Base-by-base conservation (phyloP, 768 basidiomycete species). In the Auricularia cornea region DNA sequence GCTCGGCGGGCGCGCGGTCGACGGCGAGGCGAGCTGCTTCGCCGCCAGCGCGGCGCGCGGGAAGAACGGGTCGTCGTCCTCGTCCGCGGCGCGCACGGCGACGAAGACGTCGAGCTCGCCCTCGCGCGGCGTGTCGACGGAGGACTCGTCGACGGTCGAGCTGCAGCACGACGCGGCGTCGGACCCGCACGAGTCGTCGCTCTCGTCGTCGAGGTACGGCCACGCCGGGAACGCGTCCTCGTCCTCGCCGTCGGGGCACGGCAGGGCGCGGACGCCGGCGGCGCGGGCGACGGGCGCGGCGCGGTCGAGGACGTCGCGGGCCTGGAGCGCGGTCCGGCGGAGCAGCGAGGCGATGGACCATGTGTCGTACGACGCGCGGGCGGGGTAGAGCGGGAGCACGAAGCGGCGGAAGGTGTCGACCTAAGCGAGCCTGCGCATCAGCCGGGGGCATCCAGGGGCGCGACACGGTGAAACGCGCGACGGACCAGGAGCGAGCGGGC, bases 371-470 rank as follows among this genome's bases (percentile, higher is more conserved):
- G 44, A 48, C 44, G 11, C 11, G 20, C 23, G 23, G 12, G 44
- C 12, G 20, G 11, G 44, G 44, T 18, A 16, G 29, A 57, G 26
- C 26, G 78, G 70, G n/a, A 87, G 66, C 29, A 88, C 80, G 68
- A 84, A 81, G 28, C 79, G 79, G 35, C 88, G 83, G 69, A 84
- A 90, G 3, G 82, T 78, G 67, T 92, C 87, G 6, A 90, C 54
- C 54, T 57, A 57, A 28, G 16, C 12, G 18, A 57, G n/a, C n/a
- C n/a, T n/a, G n/a, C 23, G 30, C 26, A 29, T 57, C 8, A 57
- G 54, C 16, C 28, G 2, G 12, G n/a, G 2, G 6, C 16, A 57
- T 38, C 51, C 28, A 52, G 51, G 20, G 51, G 28, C 20, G 30
- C 54, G 20, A 6, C 2, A 6, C 26, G 26, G 54, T 28, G 11